Evolutionary conservation across 2,329 filamentous ascomycete species (phyloP).

Genomic region (Cladosporium sp.): DNA sequence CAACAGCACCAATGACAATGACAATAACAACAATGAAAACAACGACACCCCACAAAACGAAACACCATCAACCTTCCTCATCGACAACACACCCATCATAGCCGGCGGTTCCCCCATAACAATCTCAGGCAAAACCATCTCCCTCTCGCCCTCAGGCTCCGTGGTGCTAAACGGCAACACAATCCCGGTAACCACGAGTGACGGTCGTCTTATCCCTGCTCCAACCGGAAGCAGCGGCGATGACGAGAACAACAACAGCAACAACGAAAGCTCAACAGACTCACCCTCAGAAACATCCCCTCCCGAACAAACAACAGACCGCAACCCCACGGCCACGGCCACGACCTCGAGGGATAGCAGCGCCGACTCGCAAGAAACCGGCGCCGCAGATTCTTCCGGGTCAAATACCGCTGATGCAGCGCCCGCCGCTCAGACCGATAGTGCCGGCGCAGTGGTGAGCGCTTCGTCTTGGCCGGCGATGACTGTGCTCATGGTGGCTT

Average conservation of each 20-base stretch:
- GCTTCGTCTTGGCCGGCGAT: background rate
- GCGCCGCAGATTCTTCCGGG: background rate
- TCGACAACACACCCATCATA: background rate
- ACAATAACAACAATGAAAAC: too few species aligned
- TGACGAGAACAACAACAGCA: background rate
- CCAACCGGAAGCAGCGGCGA: too few species aligned
- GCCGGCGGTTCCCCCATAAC: constrained; percentile 16
- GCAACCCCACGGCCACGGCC: background rate
- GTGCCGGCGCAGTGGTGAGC: background rate
- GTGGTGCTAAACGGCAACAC: constrained; percentile 24
- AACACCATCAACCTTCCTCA: background rate
- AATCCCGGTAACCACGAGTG: background rate
- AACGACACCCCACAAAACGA: background rate
- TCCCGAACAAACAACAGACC: background rate
- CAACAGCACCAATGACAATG: background rate
- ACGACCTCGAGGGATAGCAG: too few species aligned
- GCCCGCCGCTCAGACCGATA: background rate
- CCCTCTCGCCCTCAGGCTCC: constrained; percentile 19
- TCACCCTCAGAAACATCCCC: too few species aligned
- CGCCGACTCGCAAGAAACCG: background rate
- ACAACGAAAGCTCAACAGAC: background rate
- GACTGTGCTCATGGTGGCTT: background rate
- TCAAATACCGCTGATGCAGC: background rate
- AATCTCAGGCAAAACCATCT: constrained; percentile 22
- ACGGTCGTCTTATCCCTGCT: background rate